Conservation (phyloP, 148 eudicot species). For the Limonium bicolor region DNA sequence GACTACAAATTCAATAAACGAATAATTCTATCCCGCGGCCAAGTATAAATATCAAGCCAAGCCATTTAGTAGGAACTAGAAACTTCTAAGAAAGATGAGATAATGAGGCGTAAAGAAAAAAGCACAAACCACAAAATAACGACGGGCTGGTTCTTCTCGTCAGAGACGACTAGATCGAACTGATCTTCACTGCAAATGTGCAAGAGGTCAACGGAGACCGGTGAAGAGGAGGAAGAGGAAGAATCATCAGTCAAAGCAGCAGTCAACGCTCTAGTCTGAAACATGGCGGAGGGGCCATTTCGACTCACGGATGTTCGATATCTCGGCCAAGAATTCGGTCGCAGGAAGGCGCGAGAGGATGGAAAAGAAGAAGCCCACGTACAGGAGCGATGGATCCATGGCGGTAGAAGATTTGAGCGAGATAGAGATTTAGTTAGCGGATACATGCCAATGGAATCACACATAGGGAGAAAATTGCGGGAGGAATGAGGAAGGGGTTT, state of each 20-base stretch:
- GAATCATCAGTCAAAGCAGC: conserved; percentile 1
- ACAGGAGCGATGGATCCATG: background rate
- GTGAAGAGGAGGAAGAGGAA: background rate
- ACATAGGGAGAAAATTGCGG: conserved; percentile 4
- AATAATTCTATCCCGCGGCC: background rate
- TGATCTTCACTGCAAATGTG: conserved; percentile 1
- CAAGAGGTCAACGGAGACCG: conserved; percentile 1
- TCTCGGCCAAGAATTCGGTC: background rate
- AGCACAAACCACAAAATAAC: conserved; percentile 4
- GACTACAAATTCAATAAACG: too few species aligned
- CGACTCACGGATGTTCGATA: background rate
- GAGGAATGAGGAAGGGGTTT: too few species aligned
- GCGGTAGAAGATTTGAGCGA: background rate
- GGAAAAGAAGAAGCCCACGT: background rate
- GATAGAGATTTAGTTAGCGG: background rate
- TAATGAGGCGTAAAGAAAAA: background rate
- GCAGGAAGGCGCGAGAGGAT: background rate
- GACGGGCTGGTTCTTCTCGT: background rate
- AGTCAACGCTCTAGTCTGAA: conserved; percentile 6
- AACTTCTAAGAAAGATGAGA: background rate
- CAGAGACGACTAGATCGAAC: conserved; percentile 4
- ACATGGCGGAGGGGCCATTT: background rate
- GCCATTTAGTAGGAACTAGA: too few species aligned
- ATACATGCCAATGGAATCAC: conserved; percentile 2
- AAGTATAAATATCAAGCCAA: background rate